These are phyloP conservation scores for Russula ochroleuca DNA, from an alignment of 768 basidiomycete species.

Conservation along the genomic window DNA sequence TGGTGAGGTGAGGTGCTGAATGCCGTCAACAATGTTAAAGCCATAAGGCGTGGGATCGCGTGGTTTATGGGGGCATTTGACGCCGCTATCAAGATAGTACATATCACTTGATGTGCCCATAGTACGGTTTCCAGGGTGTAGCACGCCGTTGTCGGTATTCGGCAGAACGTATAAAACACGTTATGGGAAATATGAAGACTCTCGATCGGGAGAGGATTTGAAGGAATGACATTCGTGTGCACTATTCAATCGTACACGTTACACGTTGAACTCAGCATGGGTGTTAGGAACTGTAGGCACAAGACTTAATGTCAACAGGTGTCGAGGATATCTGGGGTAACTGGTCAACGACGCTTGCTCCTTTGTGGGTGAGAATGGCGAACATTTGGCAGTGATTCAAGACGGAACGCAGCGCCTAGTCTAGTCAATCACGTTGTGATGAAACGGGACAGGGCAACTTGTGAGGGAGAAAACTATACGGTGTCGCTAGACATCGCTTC, in stretches of 20 bases:
- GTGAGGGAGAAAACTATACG: neutral
- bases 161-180: neutral
- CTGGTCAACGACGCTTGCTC: neutral
- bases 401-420: neutral
- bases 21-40: no score
- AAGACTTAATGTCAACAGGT: neutral
- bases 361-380: neutral
- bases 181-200: neutral
- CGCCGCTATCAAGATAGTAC: no score
- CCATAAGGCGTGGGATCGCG: no score
- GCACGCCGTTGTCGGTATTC: neutral
- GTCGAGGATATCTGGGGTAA: neutral
- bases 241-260: no score
- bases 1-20: no score
- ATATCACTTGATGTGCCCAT: no score
- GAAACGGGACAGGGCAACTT: neutral
- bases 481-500: neutral
- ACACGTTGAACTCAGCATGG: no score
- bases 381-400: neutral
- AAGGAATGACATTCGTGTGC: no score
- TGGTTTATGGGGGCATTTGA: no score
- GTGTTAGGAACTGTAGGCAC: no score
- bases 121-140: neutral
- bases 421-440: neutral
- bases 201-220: neutral